A percentile compares a stretch with the other conserved stretches of the same genome.
Evolutionary conservation across 345 rosid species (phyloP).

Genomic region (Cochlearia excelsa): DNA sequence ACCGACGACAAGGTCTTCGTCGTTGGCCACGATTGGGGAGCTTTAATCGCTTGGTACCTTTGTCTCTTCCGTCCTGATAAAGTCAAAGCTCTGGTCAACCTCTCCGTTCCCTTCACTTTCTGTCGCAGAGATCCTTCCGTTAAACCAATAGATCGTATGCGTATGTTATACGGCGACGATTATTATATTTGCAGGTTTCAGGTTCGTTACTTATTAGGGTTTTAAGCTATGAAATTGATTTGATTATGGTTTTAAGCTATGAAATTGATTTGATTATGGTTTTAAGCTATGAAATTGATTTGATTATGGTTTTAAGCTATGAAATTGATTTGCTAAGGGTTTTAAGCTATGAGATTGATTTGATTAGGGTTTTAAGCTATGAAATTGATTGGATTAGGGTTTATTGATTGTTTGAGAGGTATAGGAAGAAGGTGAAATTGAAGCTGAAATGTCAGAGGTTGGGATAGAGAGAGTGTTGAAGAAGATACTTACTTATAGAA

Average conservation of each 20-base stretch:
- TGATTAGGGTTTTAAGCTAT: too few species aligned
- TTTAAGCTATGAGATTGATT: too few species aligned
- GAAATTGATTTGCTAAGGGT: background rate
- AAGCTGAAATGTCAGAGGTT: constrained; percentile 31
- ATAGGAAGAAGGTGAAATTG: constrained; percentile 34
- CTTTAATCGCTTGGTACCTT: constrained; percentile 34
- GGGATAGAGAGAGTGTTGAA: constrained; percentile 31
- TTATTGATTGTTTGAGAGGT: background rate
- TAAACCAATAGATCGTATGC: constrained; percentile 46
- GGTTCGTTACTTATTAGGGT: constrained; percentile 38
- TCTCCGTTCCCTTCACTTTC: constrained; percentile 30
- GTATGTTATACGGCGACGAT: constrained; percentile 57
- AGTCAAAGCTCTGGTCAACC: constrained; percentile 36
- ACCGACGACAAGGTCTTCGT: constrained; percentile 37
- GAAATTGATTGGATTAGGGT: background rate
- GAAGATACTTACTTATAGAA: constrained; percentile 23
- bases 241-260: background rate
- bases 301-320: too few species aligned
- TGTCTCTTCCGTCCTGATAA: constrained; percentile 34
- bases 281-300: background rate
- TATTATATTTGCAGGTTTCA: constrained; percentile 78
- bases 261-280: background rate
- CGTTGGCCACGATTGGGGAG: constrained; percentile 42
- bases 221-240: background rate
- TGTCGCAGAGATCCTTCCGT: constrained; percentile 9